Base-by-base conservation (phyloP, 768 basidiomycete genomes). In the Podaxis sp. region DNA sequence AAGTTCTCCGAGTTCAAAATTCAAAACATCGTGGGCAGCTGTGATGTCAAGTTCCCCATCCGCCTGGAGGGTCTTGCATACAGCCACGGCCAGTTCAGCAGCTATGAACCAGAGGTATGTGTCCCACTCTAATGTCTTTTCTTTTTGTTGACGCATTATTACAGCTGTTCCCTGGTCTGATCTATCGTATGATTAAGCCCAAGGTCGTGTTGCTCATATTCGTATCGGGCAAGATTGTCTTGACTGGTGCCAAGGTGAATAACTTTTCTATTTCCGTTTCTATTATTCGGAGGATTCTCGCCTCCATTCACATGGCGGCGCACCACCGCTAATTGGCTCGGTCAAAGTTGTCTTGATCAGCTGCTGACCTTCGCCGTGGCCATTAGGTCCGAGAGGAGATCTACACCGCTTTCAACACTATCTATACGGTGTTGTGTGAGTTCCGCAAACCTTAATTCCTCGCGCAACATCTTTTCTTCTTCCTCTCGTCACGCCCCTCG, bases 1-100 rank as follows among this genome's bases (percentile, higher is more conserved):
- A 98, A 98, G 78, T 98, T 98, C 74, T 93, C 93, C 42, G 96
- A 99, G 74, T 98, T 98, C 81, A 99, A 98, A 79, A 98, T 98
- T 54, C 96, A 98, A 81, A 99, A 98, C 75, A 98, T 98, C 51
- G 97, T 98, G 36, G 96, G 95, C 50, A 90, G 88, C 71, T 98
- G 96, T 75, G 96, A 99, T 71, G 96, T 98, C 71, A 96, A 95
- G 78, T 98, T 99, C 79, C 96, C 97, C 63, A 98, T 98, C 70
- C 87, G 97, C 63, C 78, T 98, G 69, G 97, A 98, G 78, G 97
- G 97, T 55, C 82, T 99, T 63, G 95, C 96, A 1, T 99, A 96
- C 78, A 89, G 88, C 67, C 97, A 98, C 84, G 95, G 95, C 70
- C 91, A 95, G 78, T 97, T 98, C 81, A 93, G 92, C 75, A 92